phyloP scores from a whole-genome alignment of 495 filamentous ascomycete species.

The Penicillium steckii region DNA sequence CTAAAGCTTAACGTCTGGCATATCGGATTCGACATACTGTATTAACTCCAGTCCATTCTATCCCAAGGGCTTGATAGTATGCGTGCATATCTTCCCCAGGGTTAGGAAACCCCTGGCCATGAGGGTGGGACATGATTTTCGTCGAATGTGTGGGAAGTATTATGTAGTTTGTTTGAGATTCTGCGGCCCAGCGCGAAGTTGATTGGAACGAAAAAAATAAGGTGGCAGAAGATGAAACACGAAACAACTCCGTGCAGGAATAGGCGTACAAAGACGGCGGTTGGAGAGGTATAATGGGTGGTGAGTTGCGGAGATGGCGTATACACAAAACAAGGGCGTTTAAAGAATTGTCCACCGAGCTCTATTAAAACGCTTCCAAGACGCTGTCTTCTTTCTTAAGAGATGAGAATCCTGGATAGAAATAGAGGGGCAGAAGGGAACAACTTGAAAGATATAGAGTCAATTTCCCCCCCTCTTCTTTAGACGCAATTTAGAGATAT shows the following conservation, averaged over 20 bases:
- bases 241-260: conserved; percentile 12
- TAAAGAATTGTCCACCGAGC: background rate
- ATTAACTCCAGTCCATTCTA: conserved; percentile 33
- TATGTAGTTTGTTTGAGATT: background rate
- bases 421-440: conserved; percentile 14
- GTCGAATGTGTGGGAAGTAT: conserved; percentile 6
- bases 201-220: conserved; percentile 17
- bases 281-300: conserved; percentile 6
- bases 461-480: conserved; percentile 11
- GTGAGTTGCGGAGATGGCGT: conserved; percentile 1
- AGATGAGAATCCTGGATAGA: conserved; percentile 10
- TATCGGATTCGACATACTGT: conserved; percentile 33
- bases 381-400: conserved; percentile 3
- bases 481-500: conserved; percentile 26
- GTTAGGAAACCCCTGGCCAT: conserved; percentile 24
- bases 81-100: conserved; percentile 30
- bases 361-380: background rate
- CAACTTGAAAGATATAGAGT: conserved; percentile 21
- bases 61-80: conserved; percentile 29
- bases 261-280: conserved; percentile 5
- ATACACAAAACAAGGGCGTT: background rate
- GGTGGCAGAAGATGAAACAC: conserved; percentile 32
- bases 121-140: conserved; percentile 22
- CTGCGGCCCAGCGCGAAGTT: conserved; percentile 4
- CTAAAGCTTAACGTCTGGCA: too few species aligned